Evolutionary conservation across 1,139 yeast genomes (phyloP), one percentile per base, ranked within the genome.

Genomic region (Geotrichum europaeum): DNA sequence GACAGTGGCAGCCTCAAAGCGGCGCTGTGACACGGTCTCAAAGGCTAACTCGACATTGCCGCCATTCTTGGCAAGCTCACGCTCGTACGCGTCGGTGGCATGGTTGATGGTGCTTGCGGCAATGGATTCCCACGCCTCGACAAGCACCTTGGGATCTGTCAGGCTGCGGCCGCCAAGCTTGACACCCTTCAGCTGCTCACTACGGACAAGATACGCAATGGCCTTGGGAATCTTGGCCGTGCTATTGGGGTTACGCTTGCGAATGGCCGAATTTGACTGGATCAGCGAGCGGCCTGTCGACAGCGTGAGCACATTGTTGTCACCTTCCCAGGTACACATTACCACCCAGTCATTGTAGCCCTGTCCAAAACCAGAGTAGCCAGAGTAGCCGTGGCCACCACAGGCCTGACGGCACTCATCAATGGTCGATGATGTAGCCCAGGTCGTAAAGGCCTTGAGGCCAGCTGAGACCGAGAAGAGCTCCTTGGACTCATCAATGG

Each of bases 241-340:
- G 13, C 69, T 68, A 34, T 71, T 68, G 32, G 56, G 51, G 58
- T 65, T 62, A 49, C 73, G 73, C 53, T 64, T 63, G 53, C 65
- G 66, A 20, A 67, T 66, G n/a, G 61, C 64, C 53, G 69, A 55
- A 55, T 66, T 65, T 20, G 68, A 62, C 66, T 72, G 74, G 55
- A 73, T 69, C 30, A 73, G 66, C 10, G 73, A 65, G 32, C 76
- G 72, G 67, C 96, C 96, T 65, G 89, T 84, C 62, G 89, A 85
- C 74, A 88, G 82, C 18, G 89, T 89, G 67, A 89, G 79, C 57
- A 89, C 86, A 71, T 85, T 89, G 78, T 89, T 89, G 74, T 89
- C 96, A 75, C 96, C 96, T 78, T 89, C 96, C 96, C 96, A 89
- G 36, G 96, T 89, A 76, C 95, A 88, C 77, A 89, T 96, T 53